These are phyloP conservation scores for Sphaerulina vaccinii DNA, from an alignment of 2,329 filamentous ascomycete species.

Conservation along the genomic window DNA sequence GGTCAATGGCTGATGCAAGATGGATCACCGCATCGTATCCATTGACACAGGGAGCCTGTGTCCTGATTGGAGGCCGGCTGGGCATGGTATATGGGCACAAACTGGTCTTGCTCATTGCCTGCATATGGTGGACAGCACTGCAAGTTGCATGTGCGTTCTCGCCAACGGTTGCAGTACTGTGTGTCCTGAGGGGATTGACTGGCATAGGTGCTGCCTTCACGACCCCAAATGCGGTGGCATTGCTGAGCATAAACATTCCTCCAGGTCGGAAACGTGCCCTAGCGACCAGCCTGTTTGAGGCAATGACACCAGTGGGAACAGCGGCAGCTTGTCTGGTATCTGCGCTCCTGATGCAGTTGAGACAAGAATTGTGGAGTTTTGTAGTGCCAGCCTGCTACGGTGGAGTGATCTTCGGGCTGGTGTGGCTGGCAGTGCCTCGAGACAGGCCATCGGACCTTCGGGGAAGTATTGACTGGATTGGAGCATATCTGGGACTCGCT, in stretches of 20 bases:
- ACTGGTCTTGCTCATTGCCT: conserved; percentile 12
- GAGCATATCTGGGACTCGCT: conserved; percentile 5
- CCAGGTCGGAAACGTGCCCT: conserved; percentile 7
- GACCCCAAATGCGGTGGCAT: conserved; percentile 10
- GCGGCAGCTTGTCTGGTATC: conserved; percentile 6
- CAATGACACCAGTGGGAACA: conserved; percentile 1
- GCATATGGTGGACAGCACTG: conserved; percentile 11
- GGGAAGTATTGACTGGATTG: conserved; percentile 5
- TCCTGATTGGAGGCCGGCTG: conserved; percentile 10
- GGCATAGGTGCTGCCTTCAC: conserved; percentile 10
- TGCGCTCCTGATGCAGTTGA: conserved; percentile 10
- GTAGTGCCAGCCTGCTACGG: conserved; percentile 1
- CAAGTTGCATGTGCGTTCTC: conserved; percentile 11
- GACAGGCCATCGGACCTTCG: neutral
- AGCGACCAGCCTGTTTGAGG: conserved; percentile 1
- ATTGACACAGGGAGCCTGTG: conserved; percentile 14
- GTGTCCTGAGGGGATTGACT: conserved; percentile 9
- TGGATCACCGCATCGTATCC: conserved; percentile 21
- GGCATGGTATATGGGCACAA: conserved; percentile 19
- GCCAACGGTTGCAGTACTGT: neutral
- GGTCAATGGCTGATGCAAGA: neutral
- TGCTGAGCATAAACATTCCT: conserved; percentile 4
- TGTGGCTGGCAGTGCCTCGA: neutral
- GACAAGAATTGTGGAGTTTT: conserved; percentile 15
- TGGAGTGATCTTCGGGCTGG: neutral